These are phyloP conservation scores for Echinosophora koreensis DNA, from an alignment of 306 rosid species.

Conservation along the genomic window DNA sequence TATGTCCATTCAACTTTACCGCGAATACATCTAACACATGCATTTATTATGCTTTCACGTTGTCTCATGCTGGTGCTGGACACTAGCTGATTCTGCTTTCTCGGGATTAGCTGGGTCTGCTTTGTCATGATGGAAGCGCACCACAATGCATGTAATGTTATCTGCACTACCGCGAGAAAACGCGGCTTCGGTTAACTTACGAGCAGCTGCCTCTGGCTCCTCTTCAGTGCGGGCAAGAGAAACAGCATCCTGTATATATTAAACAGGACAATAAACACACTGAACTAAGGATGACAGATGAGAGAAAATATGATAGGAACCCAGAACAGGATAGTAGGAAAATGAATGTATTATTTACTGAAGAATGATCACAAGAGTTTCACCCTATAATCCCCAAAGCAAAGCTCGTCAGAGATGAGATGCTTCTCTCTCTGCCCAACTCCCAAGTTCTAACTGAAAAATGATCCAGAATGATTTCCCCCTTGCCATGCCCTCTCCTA, in stretches of 20 bases:
- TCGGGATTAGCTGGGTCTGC: slow-evolving; percentile 52
- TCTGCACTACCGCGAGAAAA: slow-evolving; percentile 93
- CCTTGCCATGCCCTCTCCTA: no score
- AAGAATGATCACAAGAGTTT: no score
- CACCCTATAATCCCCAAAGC: no score
- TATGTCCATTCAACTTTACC: slow-evolving; percentile 41
- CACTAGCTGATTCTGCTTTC: slow-evolving; percentile 48
- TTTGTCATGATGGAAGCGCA: slow-evolving; percentile 76
- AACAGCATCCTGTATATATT: slow-evolving; percentile 72
- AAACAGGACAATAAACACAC: not conserved
- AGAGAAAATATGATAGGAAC: no score
- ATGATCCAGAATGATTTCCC: no score
- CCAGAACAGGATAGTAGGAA: no score
- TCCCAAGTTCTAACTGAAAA: no score
- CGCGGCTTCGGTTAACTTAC: slow-evolving; percentile 80
- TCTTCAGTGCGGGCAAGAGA: slow-evolving; percentile 79
- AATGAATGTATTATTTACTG: no score
- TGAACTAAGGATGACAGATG: not conserved
- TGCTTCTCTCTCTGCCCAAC: no score
- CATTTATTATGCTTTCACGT: slow-evolving; percentile 9
- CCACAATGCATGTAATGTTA: slow-evolving; percentile 96
- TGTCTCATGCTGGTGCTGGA: slow-evolving; percentile 37
- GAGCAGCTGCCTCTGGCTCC: slow-evolving; percentile 85
- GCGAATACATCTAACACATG: slow-evolving; percentile 43
- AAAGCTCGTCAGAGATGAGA: no score